These are phyloP conservation scores for Hypomyces rosellus DNA, from an alignment of 2,329 filamentous ascomycete genomes.

Conservation along the genomic window DNA sequence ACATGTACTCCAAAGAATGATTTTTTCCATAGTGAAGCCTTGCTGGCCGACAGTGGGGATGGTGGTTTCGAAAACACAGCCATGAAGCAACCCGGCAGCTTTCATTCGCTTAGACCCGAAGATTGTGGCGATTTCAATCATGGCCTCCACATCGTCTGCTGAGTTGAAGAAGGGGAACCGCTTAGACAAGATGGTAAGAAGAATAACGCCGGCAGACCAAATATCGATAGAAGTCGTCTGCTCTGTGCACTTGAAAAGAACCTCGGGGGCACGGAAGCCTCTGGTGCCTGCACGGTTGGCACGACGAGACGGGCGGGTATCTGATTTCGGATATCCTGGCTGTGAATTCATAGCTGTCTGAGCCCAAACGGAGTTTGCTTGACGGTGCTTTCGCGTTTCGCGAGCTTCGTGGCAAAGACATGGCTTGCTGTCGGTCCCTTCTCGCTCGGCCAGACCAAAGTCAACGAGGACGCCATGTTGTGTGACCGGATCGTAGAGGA, in stretches of 20 bases:
- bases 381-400: conserved; percentile 53
- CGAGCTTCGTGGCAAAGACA: conserved; percentile 72
- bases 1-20: conserved; percentile 90
- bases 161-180: conserved; percentile 99
- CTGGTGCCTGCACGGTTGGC: conserved; percentile 93
- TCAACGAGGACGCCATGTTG: conserved; percentile 91
- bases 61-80: conserved; percentile 85
- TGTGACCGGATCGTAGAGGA: conserved; percentile 78
- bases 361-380: conserved; percentile 54
- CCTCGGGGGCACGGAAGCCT: conserved; percentile 93
- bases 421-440: conserved; percentile 68
- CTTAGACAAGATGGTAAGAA: conserved; percentile 86
- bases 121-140: conserved; percentile 95
- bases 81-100: conserved; percentile 73
- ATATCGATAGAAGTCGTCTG: conserved; percentile 93
- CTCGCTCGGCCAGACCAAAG: conserved; percentile 89
- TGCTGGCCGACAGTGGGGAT: conserved; percentile 83
- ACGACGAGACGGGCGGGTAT: conserved; percentile 78
- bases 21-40: conserved; percentile 86
- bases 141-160: conserved; percentile 93
- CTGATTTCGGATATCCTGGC: conserved; percentile 77
- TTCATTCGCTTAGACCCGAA: conserved; percentile 85
- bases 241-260: conserved; percentile 92
- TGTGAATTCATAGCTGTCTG: conserved; percentile 44
- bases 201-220: conserved; percentile 95